Percentiles rank a stretch among this genome's conserved stretches.
phyloP scores from a whole-genome alignment of 192 early-diverging fungal species.

The Bifiguratus adelaidae region DNA sequence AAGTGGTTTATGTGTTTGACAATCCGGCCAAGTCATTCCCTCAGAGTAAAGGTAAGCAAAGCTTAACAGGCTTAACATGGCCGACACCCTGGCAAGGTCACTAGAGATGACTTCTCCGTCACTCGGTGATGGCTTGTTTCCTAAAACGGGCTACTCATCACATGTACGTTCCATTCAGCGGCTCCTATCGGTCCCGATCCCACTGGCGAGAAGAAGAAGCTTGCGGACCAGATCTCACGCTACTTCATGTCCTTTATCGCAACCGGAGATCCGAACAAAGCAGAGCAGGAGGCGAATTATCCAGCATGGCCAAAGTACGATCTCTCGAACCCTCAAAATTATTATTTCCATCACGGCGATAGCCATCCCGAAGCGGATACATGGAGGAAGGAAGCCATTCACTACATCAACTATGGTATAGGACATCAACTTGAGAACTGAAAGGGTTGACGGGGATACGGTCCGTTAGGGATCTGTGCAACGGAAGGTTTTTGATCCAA shows the following conservation, averaged over 20 bases:
- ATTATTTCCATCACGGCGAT: slow-evolving; percentile 1
- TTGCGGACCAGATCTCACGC: slow-evolving; percentile 1
- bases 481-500: too few species aligned
- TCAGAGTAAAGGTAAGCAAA: not conserved
- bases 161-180: too few species aligned
- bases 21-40: not conserved
- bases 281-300: not conserved
- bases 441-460: too few species aligned
- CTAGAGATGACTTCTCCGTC: not conserved
- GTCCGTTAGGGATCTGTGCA: too few species aligned
- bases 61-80: not conserved
- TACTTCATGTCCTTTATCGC: slow-evolving; percentile 5
- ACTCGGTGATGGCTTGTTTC: too few species aligned
- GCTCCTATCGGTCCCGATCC: slow-evolving; percentile 3
- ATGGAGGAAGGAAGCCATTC: slow-evolving; percentile 1
- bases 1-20: slow-evolving; percentile 5
- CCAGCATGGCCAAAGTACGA: slow-evolving; percentile 2
- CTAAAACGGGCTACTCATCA: too few species aligned
- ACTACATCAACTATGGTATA: slow-evolving; percentile 1
- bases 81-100: not conserved
- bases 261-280: not conserved
- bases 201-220: not conserved
- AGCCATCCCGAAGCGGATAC: not conserved
- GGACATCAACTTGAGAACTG: slow-evolving; percentile 3
- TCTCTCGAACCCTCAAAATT: not conserved